Percentiles rank a stretch among this genome's conserved stretches.
phyloP scores from a whole-genome alignment of 2,329 filamentous ascomycete species.

The Salinomyces thailandicus region DNA sequence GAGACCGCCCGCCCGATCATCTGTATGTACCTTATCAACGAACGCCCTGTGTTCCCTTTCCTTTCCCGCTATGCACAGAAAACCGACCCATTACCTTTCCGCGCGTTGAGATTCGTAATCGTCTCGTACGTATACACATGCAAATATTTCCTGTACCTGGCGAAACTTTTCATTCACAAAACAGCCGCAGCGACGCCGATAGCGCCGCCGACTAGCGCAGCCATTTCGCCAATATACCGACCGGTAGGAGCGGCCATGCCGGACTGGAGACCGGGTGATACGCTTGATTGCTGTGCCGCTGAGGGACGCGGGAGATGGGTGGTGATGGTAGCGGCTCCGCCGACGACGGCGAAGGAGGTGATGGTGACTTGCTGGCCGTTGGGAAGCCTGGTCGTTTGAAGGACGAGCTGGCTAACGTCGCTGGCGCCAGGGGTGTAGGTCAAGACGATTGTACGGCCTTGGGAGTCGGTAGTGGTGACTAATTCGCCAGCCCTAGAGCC shows the following conservation, averaged over 20 bases:
- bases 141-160: background rate
- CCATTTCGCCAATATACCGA: conserved; percentile 20
- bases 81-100: background rate
- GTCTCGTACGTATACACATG: conserved; percentile 1
- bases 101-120: conserved; percentile 3
- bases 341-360: conserved; percentile 36
- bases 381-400: conserved; percentile 26
- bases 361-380: conserved; percentile 30
- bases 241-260: conserved; percentile 22
- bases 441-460: conserved; percentile 33
- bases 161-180: conserved; percentile 11
- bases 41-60: too few relatives aligned
- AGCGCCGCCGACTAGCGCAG: conserved; percentile 24
- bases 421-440: conserved; percentile 38
- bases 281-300: conserved; percentile 7
- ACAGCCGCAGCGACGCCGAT: conserved; percentile 27
- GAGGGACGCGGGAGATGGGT: conserved; percentile 6
- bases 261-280: conserved; percentile 29
- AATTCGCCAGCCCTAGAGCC: conserved; percentile 28
- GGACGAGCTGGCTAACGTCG: conserved; percentile 29
- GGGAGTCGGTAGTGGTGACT: conserved; percentile 33
- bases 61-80: background rate
- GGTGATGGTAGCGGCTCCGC: conserved; percentile 12
- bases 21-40: too few relatives aligned
- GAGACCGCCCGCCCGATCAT: too few relatives aligned